phyloP scores from a whole-genome alignment of 306 rosid genomes.

The Herpetospermum pedunculosum region DNA sequence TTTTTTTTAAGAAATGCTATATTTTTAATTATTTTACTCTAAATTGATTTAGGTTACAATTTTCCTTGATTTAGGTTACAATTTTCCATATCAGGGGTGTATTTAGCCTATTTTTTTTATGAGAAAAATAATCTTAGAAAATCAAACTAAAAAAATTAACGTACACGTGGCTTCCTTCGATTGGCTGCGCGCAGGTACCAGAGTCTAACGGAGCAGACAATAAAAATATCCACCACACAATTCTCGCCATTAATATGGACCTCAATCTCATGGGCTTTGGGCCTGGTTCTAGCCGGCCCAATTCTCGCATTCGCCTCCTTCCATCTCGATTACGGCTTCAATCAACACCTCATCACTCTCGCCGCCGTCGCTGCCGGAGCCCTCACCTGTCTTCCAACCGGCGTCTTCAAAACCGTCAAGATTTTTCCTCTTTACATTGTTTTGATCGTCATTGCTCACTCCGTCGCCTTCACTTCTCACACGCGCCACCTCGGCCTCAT shows the following conservation, averaged over 20 bases:
- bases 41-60: no score
- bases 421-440: constrained; percentile 59
- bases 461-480: constrained; percentile 60
- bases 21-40: no score
- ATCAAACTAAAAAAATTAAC: no score
- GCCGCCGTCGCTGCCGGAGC: constrained; percentile 53
- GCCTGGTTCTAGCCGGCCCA: constrained; percentile 58
- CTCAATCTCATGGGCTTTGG: constrained; percentile 68
- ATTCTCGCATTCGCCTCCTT: constrained; percentile 37
- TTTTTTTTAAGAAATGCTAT: no score
- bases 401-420: constrained; percentile 45
- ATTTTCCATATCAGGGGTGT: no score
- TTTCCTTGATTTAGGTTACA: no score
- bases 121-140: no score
- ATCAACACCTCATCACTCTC: constrained; percentile 30
- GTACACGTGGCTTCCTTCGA: neutral
- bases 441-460: constrained; percentile 36
- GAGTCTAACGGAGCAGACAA: constrained; percentile 36
- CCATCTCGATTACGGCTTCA: constrained; percentile 49
- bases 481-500: constrained; percentile 69
- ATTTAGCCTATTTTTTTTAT: no score
- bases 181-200: constrained; percentile 37
- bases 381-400: constrained; percentile 62
- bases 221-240: constrained; percentile 16
- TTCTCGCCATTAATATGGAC: constrained; percentile 60